These are phyloP conservation scores for Penicillium palitans DNA, from an alignment of 2,329 filamentous ascomycete species.

Conservation along the genomic window DNA sequence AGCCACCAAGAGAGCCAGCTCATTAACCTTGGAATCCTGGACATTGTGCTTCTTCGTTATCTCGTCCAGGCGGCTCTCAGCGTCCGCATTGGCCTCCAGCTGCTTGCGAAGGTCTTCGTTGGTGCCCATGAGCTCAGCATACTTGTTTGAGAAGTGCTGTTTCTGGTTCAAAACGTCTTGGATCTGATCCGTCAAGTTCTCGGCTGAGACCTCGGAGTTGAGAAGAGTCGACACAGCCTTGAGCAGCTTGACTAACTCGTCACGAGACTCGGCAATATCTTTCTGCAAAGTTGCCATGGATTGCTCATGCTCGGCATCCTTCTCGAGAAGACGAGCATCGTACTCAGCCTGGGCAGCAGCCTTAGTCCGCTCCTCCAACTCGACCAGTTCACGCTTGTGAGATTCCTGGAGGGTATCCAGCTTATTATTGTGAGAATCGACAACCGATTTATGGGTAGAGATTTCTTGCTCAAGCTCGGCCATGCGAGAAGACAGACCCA, in stretches of 20 bases:
- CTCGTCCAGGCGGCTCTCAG: constrained; percentile 39
- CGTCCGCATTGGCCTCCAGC: constrained; percentile 38
- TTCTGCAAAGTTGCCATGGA: constrained; percentile 60
- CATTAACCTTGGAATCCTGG: constrained; percentile 57
- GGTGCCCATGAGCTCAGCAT: constrained; percentile 42
- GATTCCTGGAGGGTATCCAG: constrained; percentile 55
- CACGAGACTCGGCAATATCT: constrained; percentile 65
- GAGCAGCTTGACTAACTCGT: constrained; percentile 65
- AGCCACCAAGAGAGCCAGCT: constrained; percentile 53
- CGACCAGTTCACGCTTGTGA: constrained; percentile 49
- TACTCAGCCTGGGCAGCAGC: constrained; percentile 41
- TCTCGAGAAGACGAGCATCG: constrained; percentile 44
- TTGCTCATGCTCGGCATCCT: constrained; percentile 61
- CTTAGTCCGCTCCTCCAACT: constrained; percentile 40
- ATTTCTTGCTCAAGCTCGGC: constrained; percentile 59
- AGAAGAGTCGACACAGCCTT: constrained; percentile 54
- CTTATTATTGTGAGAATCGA: constrained; percentile 56
- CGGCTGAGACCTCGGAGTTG: constrained; percentile 56
- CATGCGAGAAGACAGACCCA: constrained; percentile 44
- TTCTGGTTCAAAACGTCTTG: constrained; percentile 52
- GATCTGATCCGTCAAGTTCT: constrained; percentile 61
- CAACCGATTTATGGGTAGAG: constrained; percentile 55
- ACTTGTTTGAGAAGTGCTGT: constrained; percentile 45
- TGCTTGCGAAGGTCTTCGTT: constrained; percentile 43
- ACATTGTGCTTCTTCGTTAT: constrained; percentile 49